phyloP scores from a whole-genome alignment of 2,329 filamentous ascomycete species.

The Penicillium sp. region DNA sequence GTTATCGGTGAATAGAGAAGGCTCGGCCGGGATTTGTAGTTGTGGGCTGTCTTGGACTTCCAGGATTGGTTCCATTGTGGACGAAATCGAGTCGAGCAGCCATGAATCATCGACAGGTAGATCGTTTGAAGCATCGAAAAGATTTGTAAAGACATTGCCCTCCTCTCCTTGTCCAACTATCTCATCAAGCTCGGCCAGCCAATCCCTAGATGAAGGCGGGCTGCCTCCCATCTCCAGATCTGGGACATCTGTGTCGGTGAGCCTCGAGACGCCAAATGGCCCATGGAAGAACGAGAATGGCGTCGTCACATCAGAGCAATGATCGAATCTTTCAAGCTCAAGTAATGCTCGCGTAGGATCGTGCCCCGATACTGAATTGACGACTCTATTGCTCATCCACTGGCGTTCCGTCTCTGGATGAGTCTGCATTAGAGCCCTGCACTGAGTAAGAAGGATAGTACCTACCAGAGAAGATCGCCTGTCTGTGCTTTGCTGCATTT shows the following conservation, averaged over 20 bases:
- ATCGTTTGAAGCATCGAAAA: neutral
- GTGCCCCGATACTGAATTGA: slow-evolving; percentile 1
- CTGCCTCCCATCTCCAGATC: neutral
- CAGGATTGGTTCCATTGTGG: neutral
- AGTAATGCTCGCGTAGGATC: slow-evolving; percentile 11
- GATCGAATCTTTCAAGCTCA: slow-evolving; percentile 13
- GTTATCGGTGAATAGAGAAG: neutral
- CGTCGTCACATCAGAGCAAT: neutral
- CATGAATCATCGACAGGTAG: neutral
- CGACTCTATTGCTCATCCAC: slow-evolving; percentile 13
- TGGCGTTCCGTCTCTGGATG: slow-evolving; percentile 7
- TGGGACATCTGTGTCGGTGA: neutral
- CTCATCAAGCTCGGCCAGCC: neutral
- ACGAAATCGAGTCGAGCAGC: neutral
- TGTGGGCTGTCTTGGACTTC: neutral
- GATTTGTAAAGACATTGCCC: neutral
- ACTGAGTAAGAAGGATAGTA: neutral
- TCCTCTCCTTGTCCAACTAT: neutral
- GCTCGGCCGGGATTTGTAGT: neutral
- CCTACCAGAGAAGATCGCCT: neutral
- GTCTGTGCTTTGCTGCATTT: slow-evolving; percentile 1
- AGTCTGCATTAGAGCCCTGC: neutral
- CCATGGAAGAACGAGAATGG: slow-evolving; percentile 11
- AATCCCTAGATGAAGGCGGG: neutral
- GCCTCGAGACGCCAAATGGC: slow-evolving; percentile 18